These are phyloP conservation scores for Stenocarpella maydis DNA, from an alignment of 2,329 filamentous ascomycete genomes.

Conservation along the genomic window DNA sequence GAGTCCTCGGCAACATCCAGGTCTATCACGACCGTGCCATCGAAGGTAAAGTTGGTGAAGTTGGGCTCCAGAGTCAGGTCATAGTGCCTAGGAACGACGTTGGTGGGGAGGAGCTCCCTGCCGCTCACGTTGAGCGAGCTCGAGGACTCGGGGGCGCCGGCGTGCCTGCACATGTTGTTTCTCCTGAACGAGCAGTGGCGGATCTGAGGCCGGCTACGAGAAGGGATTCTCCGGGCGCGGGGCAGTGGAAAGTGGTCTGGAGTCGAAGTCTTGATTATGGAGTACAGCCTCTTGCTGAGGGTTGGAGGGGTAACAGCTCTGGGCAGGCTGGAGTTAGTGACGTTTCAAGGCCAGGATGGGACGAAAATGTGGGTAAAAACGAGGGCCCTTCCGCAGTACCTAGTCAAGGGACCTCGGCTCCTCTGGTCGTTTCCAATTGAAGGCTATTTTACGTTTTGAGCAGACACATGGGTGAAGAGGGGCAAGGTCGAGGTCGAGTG, in stretches of 20 bases:
- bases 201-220: conserved; percentile 36
- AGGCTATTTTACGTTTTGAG: conserved; percentile 4
- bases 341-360: conserved; percentile 17
- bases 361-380: conserved; percentile 24
- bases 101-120: conserved; percentile 87
- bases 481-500: too few species aligned
- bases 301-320: conserved; percentile 26
- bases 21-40: conserved; percentile 85
- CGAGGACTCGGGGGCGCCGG: conserved; percentile 46
- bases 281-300: conserved; percentile 31
- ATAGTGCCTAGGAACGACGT: conserved; percentile 93
- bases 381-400: not conserved
- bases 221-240: conserved; percentile 31
- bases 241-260: conserved; percentile 28
- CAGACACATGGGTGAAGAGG: not conserved
- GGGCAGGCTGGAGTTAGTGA: conserved; percentile 29
- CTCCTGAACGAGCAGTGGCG: conserved; percentile 80
- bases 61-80: conserved; percentile 91
- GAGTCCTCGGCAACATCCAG: conserved; percentile 87
- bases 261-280: conserved; percentile 31
- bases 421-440: not conserved
- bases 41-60: conserved; percentile 86
- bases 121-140: conserved; percentile 52
- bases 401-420: not conserved
- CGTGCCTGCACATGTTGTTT: conserved; percentile 71